Conservation (phyloP, 345 rosid genomes). For the Lagerstroemia speciosa region DNA sequence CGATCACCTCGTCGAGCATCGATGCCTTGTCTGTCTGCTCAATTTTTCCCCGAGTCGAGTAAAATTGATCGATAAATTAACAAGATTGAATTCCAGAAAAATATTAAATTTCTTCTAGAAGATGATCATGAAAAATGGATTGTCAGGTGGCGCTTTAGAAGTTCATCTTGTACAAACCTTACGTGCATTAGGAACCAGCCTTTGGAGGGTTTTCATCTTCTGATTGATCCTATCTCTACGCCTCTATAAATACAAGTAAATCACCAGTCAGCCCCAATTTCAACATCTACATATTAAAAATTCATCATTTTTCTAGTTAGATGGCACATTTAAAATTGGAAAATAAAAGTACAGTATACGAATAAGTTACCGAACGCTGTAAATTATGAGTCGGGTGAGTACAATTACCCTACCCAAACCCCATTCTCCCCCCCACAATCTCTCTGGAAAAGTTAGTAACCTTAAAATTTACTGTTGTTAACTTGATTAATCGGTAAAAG, state of each 20-base stretch:
- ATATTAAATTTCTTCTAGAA: not conserved
- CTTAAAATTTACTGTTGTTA: not conserved
- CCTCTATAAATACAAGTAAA: slow-evolving; percentile 32
- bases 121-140: too few relatives aligned
- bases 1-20: slow-evolving; percentile 93
- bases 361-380: too few relatives aligned
- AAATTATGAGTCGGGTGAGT: too few relatives aligned
- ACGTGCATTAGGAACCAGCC: slow-evolving; percentile 66
- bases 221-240: slow-evolving; percentile 70
- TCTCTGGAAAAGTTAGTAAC: not conserved
- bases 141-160: too few relatives aligned
- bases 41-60: slow-evolving; percentile 6
- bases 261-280: not conserved
- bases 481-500: not conserved
- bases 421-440: too few relatives aligned
- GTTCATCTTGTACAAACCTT: slow-evolving; percentile 40
- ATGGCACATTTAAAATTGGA: too few relatives aligned
- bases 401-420: too few relatives aligned
- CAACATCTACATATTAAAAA: not conserved
- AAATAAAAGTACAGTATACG: too few relatives aligned
- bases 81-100: not conserved
- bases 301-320: too few relatives aligned
- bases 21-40: slow-evolving; percentile 89
- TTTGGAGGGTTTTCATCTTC: slow-evolving; percentile 68
- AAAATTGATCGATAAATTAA: not conserved